phyloP scores from a whole-genome alignment of 768 basidiomycete species.

The Terana coerulea region DNA sequence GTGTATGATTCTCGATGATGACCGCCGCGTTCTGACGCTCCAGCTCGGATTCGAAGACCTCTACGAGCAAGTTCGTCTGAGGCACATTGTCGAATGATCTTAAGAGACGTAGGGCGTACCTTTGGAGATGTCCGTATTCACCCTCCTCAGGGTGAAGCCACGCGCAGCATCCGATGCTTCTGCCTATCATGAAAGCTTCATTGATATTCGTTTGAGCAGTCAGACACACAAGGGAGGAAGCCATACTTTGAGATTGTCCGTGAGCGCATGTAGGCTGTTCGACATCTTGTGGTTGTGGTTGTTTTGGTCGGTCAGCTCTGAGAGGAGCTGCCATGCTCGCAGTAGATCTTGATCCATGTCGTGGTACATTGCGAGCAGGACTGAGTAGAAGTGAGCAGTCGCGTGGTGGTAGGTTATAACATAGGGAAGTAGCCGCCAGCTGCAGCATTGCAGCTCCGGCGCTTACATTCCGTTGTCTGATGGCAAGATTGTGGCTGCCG shows the following conservation, averaged over 20 bases:
- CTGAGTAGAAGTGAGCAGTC: not conserved
- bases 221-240: constrained; percentile 9
- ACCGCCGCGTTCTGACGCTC: constrained; percentile 88
- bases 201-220: constrained; percentile 12
- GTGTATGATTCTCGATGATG: constrained; percentile 89
- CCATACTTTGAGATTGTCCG: constrained; percentile 69
- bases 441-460: no score
- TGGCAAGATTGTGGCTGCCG: no score
- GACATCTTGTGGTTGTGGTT: constrained; percentile 78
- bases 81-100: no score
- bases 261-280: constrained; percentile 60
- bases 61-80: constrained; percentile 64
- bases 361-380: constrained; percentile 21
- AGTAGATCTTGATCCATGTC: constrained; percentile 68
- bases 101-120: constrained; percentile 52
- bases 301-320: constrained; percentile 82
- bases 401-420: no score
- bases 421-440: no score
- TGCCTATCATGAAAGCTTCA: constrained; percentile 39
- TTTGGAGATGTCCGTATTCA: constrained; percentile 85
- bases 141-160: constrained; percentile 77
- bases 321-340: constrained; percentile 74
- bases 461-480: no score
- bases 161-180: constrained; percentile 69
- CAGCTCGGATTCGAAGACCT: constrained; percentile 87